Percentiles rank a stretch among this genome's conserved stretches.
phyloP scores from a whole-genome alignment of 2,329 filamentous ascomycete genomes.

The Chalaropsis ovoidea region DNA sequence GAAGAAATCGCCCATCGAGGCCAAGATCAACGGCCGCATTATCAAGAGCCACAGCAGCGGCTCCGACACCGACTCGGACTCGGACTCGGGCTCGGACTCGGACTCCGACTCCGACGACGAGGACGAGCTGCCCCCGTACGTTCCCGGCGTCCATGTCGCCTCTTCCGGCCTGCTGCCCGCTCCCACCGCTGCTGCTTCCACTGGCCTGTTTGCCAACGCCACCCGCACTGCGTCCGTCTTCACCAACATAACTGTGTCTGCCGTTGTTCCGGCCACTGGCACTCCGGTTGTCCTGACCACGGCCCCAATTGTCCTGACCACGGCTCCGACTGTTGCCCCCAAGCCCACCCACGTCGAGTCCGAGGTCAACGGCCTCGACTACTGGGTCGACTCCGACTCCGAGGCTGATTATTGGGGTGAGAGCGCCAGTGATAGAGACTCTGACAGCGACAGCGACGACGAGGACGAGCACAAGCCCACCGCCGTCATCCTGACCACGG shows the following conservation, averaged over 20 bases:
- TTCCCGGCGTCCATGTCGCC: background rate
- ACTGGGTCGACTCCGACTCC: background rate
- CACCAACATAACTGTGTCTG: too few species aligned
- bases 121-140: background rate
- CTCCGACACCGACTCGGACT: background rate
- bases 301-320: background rate
- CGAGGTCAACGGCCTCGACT: background rate
- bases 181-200: background rate
- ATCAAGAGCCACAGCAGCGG: slow-evolving; percentile 6
- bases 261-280: background rate
- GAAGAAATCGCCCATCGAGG: slow-evolving; percentile 40
- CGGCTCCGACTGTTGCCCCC: background rate
- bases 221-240: too few species aligned
- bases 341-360: background rate
- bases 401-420: background rate
- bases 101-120: background rate
- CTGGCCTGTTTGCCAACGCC: too few species aligned
- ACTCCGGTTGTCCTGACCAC: background rate
- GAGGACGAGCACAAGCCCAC: too few species aligned
- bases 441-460: too few species aligned
- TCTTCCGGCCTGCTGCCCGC: background rate
- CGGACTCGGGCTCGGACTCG: background rate
- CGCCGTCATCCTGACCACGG: too few species aligned
- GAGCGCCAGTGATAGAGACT: background rate
- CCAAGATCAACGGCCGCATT: slow-evolving; percentile 42